Conservation (phyloP, 2,329 filamentous ascomycete genomes). For the Ophidiomyces ophidiicola region DNA sequence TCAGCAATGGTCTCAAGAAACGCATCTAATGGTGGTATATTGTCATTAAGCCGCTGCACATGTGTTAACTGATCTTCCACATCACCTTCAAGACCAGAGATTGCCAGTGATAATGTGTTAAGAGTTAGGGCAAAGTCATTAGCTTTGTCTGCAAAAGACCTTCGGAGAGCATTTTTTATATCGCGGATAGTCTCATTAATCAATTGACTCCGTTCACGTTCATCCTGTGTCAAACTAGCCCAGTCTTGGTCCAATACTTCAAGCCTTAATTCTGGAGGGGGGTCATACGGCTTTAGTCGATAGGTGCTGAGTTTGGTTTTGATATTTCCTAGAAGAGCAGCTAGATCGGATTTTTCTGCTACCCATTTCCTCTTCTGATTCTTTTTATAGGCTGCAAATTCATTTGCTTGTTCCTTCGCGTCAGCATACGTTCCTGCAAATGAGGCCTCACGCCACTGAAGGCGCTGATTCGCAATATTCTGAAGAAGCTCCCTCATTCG, state of each 20-base stretch:
- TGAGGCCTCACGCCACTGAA: slow-evolving; percentile 62
- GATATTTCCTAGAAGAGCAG: slow-evolving; percentile 89
- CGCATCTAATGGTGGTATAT: slow-evolving; percentile 74
- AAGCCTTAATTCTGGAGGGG: slow-evolving; percentile 68
- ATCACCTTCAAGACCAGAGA: slow-evolving; percentile 93
- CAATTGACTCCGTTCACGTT: slow-evolving; percentile 77
- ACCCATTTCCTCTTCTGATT: slow-evolving; percentile 91
- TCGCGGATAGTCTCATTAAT: slow-evolving; percentile 98
- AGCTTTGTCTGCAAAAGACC: slow-evolving; percentile 91
- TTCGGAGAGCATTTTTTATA: slow-evolving; percentile 90
- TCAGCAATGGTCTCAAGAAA: slow-evolving; percentile 79
- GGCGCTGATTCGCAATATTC: slow-evolving; percentile 59
- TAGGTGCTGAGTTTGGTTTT: slow-evolving; percentile 98
- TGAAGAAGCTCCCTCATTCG: slow-evolving; percentile 74
- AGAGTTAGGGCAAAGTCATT: slow-evolving; percentile 94
- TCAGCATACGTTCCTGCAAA: slow-evolving; percentile 90
- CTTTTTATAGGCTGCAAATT: slow-evolving; percentile 82
- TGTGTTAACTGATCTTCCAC: slow-evolving; percentile 88
- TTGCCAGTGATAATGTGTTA: slow-evolving; percentile 86
- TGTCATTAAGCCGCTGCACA: slow-evolving; percentile 72
- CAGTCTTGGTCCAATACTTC: slow-evolving; percentile 76
- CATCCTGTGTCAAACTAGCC: slow-evolving; percentile 64
- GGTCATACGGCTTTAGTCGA: slow-evolving; percentile 77
- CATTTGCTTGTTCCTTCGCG: slow-evolving; percentile 70
- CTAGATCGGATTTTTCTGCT: slow-evolving; percentile 90